phyloP scores from a whole-genome alignment of 352 stramenopile genomes.

The Plasmopara halstedii region DNA sequence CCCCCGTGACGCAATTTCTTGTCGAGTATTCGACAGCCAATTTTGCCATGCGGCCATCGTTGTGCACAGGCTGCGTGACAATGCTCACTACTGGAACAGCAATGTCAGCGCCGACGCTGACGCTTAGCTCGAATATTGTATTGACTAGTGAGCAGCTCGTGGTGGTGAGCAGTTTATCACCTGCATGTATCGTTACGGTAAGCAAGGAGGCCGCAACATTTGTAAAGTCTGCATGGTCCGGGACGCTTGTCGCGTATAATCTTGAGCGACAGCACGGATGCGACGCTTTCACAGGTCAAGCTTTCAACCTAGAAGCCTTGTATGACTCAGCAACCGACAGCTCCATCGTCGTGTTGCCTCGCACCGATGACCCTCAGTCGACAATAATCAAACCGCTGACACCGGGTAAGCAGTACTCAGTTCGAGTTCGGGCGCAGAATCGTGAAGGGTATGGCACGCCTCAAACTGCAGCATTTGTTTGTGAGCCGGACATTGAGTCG shows the following conservation, averaged over 20 bases:
- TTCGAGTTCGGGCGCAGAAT: conserved; percentile 83
- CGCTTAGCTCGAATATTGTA: conserved; percentile 22
- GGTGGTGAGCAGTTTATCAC: conserved; percentile 31
- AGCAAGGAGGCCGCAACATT: conserved; percentile 11
- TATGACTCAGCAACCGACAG: conserved; percentile 37
- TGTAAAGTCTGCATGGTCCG: conserved; percentile 28
- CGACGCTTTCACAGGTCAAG: conserved; percentile 35
- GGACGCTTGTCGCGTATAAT: conserved; percentile 33
- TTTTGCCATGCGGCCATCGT: conserved; percentile 24
- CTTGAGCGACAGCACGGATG: conserved; percentile 43
- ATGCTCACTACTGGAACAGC: conserved; percentile 25
- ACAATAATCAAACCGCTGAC: conserved; percentile 26
- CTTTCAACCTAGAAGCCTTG: conserved; percentile 34
- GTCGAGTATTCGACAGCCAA: conserved; percentile 79
- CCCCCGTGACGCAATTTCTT: conserved; percentile 54
- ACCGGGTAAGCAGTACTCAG: conserved; percentile 57
- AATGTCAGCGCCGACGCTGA: conserved; percentile 16
- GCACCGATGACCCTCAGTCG: neutral
- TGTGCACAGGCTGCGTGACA: conserved; percentile 49
- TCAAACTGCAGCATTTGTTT: conserved; percentile 75
- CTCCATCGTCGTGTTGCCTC: conserved; percentile 26
- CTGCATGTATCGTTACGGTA: conserved; percentile 47
- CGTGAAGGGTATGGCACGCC: conserved; percentile 60
- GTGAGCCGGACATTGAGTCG: conserved; percentile 72
- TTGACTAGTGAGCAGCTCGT: conserved; percentile 37